Conservation (phyloP, 2,329 filamentous ascomycete species). For the Microdochium trichocladiopsis region DNA sequence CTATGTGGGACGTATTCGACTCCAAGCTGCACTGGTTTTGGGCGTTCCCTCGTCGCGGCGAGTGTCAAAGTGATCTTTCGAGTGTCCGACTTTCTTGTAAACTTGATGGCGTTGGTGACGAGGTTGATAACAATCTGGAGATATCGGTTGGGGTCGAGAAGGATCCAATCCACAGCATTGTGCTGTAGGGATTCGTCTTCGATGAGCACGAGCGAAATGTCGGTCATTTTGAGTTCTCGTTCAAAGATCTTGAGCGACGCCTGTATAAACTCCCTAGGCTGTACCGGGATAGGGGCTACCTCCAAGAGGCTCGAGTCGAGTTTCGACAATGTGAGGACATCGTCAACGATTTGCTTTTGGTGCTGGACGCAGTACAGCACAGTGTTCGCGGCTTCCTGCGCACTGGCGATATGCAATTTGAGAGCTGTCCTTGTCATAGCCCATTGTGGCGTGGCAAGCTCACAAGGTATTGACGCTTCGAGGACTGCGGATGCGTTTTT, state of each 20-base stretch:
- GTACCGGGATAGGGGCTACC: conserved; percentile 62
- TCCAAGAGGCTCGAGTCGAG: conserved; percentile 69
- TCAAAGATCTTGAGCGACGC: conserved; percentile 73
- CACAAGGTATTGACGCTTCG: conserved; percentile 1
- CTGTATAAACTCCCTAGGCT: conserved; percentile 59
- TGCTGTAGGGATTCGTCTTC: conserved; percentile 55
- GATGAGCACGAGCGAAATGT: conserved; percentile 59
- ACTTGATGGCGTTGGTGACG: conserved; percentile 76
- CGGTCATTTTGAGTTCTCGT: conserved; percentile 61
- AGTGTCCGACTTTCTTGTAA: conserved; percentile 57
- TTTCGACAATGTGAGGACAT: conserved; percentile 67
- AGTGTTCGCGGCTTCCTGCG: conserved; percentile 68
- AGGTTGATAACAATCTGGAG: conserved; percentile 77
- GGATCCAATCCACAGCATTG: conserved; percentile 56
- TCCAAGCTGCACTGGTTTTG: conserved; percentile 30
- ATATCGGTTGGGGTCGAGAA: conserved; percentile 66
- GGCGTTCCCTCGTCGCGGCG: conserved; percentile 32
- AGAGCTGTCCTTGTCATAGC: conserved; percentile 5
- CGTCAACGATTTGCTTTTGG: conserved; percentile 73
- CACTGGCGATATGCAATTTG: conserved; percentile 43
- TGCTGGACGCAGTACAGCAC: conserved; percentile 74
- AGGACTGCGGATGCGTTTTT: conserved; percentile 6
- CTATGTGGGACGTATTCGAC: conserved; percentile 56
- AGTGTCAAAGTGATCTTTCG: conserved; percentile 46
- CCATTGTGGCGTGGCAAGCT: not conserved